These are phyloP conservation scores for Quercus agrifolia DNA, from an alignment of 306 rosid genomes.

Conservation along the genomic window DNA sequence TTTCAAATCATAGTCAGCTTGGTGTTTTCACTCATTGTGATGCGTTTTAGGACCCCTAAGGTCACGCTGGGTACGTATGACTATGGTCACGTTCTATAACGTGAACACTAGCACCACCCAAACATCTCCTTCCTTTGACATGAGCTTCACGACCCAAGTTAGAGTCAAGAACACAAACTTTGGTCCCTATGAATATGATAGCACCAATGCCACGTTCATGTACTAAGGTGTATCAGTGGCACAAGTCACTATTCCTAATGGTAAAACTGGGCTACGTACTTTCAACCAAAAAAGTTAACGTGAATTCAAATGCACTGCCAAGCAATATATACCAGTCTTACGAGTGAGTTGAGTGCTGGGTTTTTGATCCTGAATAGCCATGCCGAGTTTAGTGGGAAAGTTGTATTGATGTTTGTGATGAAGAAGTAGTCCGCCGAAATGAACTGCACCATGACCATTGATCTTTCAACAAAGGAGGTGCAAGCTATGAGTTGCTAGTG, in stretches of 20 bases:
- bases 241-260: background rate
- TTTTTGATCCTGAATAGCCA: background rate
- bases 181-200: conserved; percentile 14
- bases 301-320: background rate
- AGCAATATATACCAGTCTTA: background rate
- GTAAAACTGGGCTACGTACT: background rate
- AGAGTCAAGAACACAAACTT: conserved; percentile 6
- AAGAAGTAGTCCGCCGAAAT: conserved; percentile 3
- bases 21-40: conserved; percentile 4
- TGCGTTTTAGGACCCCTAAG: conserved; percentile 13
- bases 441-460: background rate
- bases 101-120: background rate
- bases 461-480: background rate
- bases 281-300: conserved; percentile 9
- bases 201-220: background rate
- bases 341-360: background rate
- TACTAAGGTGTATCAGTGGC: background rate
- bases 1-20: conserved; percentile 16
- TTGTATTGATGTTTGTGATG: conserved; percentile 5
- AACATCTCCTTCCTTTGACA: background rate
- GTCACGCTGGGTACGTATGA: background rate
- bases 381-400: conserved; percentile 5
- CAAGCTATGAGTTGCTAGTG: background rate
- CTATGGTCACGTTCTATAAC: background rate
- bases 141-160: conserved; percentile 5